These are phyloP conservation scores for Forsythia suspensa DNA, from an alignment of 257 asterid species.

Conservation along the genomic window DNA sequence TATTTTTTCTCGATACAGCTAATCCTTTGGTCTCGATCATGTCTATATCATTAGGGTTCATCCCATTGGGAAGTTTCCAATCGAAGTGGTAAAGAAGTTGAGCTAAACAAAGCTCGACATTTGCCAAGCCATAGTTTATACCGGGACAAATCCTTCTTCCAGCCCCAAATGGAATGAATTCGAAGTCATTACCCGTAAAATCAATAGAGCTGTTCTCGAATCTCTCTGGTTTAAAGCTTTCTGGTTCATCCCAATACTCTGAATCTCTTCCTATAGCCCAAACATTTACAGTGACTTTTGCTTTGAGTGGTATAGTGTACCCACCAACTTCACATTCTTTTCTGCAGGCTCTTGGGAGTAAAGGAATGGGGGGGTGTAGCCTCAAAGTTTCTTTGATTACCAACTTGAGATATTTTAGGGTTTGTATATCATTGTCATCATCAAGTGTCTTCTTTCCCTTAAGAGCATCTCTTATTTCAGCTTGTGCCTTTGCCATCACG, in stretches of 20 bases:
- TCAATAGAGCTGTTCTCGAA: constrained; percentile 18
- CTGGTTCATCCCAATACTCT: constrained; percentile 24
- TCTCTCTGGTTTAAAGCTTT: constrained; percentile 23
- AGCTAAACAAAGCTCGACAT: constrained; percentile 26
- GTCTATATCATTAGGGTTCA: constrained; percentile 18
- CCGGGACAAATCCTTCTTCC: constrained; percentile 40
- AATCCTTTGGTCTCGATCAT: constrained; percentile 18
- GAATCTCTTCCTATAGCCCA: constrained; percentile 32
- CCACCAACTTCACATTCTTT: constrained; percentile 20
- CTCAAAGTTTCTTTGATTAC: constrained; percentile 20
- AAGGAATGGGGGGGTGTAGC: constrained; percentile 17
- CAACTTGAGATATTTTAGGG: constrained; percentile 19
- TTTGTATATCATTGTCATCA: constrained; percentile 22
- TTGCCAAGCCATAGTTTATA: constrained; percentile 18
- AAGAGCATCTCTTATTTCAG: constrained; percentile 22
- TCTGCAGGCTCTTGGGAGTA: constrained; percentile 27
- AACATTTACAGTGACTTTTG: constrained; percentile 15
- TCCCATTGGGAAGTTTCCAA: constrained; percentile 28
- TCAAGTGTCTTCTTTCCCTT: constrained; percentile 16
- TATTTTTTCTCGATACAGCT: constrained; percentile 7
- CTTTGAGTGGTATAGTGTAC: constrained; percentile 9
- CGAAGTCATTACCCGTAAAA: constrained; percentile 27
- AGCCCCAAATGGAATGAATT: constrained; percentile 35
- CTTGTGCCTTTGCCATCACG: constrained; percentile 31
- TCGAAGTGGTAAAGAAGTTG: constrained; percentile 27